phyloP scores from a whole-genome alignment of 2,329 filamentous ascomycete genomes.

The Neoarthrinium moseri region DNA sequence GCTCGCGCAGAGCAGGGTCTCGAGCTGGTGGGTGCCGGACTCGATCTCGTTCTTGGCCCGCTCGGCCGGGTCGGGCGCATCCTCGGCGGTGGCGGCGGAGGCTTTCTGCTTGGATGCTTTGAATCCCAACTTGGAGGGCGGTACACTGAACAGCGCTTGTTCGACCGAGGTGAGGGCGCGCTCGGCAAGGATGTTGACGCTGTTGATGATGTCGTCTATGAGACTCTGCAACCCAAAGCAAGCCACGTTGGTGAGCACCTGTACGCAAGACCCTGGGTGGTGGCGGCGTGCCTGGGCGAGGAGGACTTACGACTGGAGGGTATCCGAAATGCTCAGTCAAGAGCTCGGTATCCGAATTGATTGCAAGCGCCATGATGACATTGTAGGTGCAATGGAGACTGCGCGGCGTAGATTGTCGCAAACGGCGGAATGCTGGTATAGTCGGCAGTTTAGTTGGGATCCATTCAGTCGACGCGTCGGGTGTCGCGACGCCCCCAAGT shows the following conservation, averaged over 20 bases:
- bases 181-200: constrained; percentile 89
- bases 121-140: constrained; percentile 81
- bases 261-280: no score
- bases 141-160: constrained; percentile 71
- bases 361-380: constrained; percentile 27
- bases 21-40: constrained; percentile 80
- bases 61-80: constrained; percentile 37
- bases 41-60: constrained; percentile 69
- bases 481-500: no score
- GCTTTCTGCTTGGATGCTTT: constrained; percentile 46
- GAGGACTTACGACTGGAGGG: constrained; percentile 73
- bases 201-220: constrained; percentile 97
- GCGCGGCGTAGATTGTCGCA: no score
- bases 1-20: constrained; percentile 76
- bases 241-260: constrained; percentile 11
- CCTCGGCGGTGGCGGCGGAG: constrained; percentile 39
- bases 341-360: constrained; percentile 58
- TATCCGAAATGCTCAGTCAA: constrained; percentile 96
- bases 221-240: constrained; percentile 72
- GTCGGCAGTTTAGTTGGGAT: no score
- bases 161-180: constrained; percentile 87
- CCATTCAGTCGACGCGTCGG: no score
- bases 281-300: no score
- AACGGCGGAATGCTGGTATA: no score
- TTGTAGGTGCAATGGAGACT: no score